phyloP scores from a whole-genome alignment of 2,329 filamentous ascomycete species.

The Zymoseptoria brevis region DNA sequence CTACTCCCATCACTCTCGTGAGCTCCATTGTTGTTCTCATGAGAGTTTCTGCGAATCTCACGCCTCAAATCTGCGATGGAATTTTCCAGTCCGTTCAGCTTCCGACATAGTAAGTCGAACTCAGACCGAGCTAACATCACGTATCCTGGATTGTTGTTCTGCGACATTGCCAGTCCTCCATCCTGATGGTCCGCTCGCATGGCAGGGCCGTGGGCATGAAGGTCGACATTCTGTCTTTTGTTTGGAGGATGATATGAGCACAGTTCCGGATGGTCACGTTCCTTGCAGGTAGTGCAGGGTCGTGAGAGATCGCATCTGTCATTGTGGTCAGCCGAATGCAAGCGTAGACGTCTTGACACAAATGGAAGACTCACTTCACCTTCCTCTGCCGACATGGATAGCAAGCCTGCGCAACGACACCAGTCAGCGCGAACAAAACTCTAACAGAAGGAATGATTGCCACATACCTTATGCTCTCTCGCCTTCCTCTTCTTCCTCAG shows the following conservation, averaged over 20 bases:
- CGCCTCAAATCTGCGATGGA: constrained; percentile 37
- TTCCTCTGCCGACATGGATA: constrained; percentile 42
- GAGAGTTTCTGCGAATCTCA: constrained; percentile 22
- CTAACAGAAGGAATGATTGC: not conserved
- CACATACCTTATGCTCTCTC: constrained; percentile 40
- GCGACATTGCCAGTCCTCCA: not conserved
- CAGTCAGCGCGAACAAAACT: not conserved
- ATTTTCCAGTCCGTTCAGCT: constrained; percentile 41
- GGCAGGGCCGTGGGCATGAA: constrained; percentile 5
- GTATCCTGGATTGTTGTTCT: constrained; percentile 9
- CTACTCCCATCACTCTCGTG: constrained; percentile 16
- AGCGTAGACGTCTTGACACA: not conserved
- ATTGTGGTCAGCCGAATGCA: not conserved
- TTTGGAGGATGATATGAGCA: constrained; percentile 36
- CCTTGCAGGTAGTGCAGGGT: constrained; percentile 45
- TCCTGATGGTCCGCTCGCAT: constrained; percentile 16
- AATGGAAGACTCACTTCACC: constrained; percentile 24
- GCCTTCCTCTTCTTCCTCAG: constrained; percentile 44
- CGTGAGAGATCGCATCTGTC: constrained; percentile 38
- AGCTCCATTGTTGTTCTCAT: constrained; percentile 7
- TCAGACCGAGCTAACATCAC: constrained; percentile 32
- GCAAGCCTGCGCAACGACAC: constrained; percentile 29
- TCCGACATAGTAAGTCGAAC: constrained; percentile 42
- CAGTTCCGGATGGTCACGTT: constrained; percentile 44
- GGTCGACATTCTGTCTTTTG: constrained; percentile 28